Base-by-base conservation (phyloP, 306 rosid genomes). In the Sicyos baderoa region DNA sequence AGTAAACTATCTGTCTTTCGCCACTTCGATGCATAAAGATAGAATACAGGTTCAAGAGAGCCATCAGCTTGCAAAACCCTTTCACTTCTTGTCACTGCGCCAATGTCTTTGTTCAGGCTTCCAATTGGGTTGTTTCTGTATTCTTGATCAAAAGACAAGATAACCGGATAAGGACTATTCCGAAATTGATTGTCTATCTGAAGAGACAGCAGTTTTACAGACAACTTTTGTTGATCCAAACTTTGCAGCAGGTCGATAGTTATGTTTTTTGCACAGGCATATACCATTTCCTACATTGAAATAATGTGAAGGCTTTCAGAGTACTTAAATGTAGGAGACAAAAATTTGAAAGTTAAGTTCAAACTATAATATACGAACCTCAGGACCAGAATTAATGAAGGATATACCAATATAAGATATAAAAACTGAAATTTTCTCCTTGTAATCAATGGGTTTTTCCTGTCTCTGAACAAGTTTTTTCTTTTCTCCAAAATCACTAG, bases 181-280 rank as follows among this genome's bases (percentile, higher is more conserved):
- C 89, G 95, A 82, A 86, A 81, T 80, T 93, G 98, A 80, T 93
- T 93, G 77, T 93, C 98, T 54, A 93, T 77, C 80, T 93, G 98
- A 77, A 93, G 81, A 70, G 88, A 86, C 15, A 81, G 75, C 35
- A 89, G 80, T 71, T 71, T 85, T 74, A 88, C 73, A 74, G 84
- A 86, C 75, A 93, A 82, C 74, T 74, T 83, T 61, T 93, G 98
- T 40, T 80, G 91, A 78, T 93, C 95, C 82, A 89, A 78, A 86
- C 89, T 93, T 81, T 89, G 97, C 42, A 80, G 83, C 73, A 93
- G 79, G 74, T 79, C 78, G n/a, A 84, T 78, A 62, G 80, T 78
- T 70, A 89, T 70, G 79, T 84, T 86, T 84, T 80, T 82, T 61
- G 85, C 82, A 71, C 89, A 86, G 21, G 78, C 86, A 77, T 83